Percentiles rank a stretch among this genome's conserved stretches.
Conservation (phyloP, 2,329 filamentous ascomycete genomes). For the Fusarium anguioides region DNA sequence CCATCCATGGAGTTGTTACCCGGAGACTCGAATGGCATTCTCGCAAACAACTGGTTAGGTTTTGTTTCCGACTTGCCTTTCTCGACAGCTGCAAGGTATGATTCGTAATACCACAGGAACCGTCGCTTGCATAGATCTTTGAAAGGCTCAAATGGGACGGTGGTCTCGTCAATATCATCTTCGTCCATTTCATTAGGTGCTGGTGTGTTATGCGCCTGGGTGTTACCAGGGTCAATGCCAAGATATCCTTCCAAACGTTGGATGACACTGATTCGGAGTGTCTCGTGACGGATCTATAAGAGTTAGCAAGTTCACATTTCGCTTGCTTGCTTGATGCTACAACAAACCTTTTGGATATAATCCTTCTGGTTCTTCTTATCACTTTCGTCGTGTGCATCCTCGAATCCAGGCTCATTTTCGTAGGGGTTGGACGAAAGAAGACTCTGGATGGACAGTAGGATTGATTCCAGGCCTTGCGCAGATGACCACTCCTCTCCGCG, state of each 20-base stretch:
- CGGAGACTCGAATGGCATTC: constrained; percentile 83
- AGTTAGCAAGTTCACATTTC: constrained; percentile 16
- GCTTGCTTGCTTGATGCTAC: background rate
- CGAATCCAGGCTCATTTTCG: constrained; percentile 95
- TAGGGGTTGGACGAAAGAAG: constrained; percentile 95
- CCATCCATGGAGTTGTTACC: constrained; percentile 87
- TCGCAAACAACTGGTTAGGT: constrained; percentile 73
- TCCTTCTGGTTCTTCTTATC: constrained; percentile 80
- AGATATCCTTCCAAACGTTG: constrained; percentile 85
- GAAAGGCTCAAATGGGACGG: constrained; percentile 82
- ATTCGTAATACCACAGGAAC: constrained; percentile 96
- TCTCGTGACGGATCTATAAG: constrained; percentile 86
- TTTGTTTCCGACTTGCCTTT: constrained; percentile 72
- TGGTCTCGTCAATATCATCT: constrained; percentile 65
- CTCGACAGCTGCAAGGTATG: constrained; percentile 79
- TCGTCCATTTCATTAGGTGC: constrained; percentile 55
- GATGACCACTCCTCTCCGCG: constrained; percentile 95
- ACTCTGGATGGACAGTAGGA: constrained; percentile 95
- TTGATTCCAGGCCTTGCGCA: constrained; percentile 93
- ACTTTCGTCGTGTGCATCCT: constrained; percentile 73
- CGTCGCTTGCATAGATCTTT: constrained; percentile 89
- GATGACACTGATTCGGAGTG: constrained; percentile 85
- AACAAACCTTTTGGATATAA: constrained; percentile 80
- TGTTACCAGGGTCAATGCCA: constrained; percentile 67
- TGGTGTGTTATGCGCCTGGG: constrained; percentile 44